Evolutionary conservation across 768 basidiomycete genomes (phyloP).

Genomic region (Holtermannia corniformis): DNA sequence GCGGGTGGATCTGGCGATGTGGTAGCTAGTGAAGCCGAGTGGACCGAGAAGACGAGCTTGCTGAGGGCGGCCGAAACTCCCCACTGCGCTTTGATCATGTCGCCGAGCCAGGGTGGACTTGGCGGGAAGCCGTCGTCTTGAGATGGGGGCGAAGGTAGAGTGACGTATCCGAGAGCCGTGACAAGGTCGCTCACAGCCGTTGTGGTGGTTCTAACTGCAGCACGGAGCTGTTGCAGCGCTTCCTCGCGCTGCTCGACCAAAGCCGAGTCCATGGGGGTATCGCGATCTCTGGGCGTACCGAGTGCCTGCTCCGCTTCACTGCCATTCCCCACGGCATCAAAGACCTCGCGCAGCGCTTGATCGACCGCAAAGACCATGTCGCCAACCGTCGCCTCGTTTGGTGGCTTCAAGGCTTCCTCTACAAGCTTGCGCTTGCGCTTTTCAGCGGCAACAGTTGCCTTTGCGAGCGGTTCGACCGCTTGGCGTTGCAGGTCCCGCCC

Average conservation of each 20-base stretch:
- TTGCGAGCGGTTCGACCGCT: slow-evolving; percentile 13
- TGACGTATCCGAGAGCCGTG: slow-evolving; percentile 25
- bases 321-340: slow-evolving; percentile 29
- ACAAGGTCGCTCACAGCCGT: slow-evolving; percentile 16
- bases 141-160: not conserved
- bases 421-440: slow-evolving; percentile 4
- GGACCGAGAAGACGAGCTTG: slow-evolving; percentile 78
- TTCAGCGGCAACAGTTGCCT: slow-evolving; percentile 17
- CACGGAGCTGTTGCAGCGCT: not conserved
- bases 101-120: slow-evolving; percentile 24
- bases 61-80: slow-evolving; percentile 75
- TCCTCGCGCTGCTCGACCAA: not conserved
- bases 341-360: slow-evolving; percentile 27
- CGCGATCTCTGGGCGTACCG: not conserved
- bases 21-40: slow-evolving; percentile 48
- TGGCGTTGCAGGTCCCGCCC: slow-evolving; percentile 3
- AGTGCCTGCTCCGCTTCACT: slow-evolving; percentile 26
- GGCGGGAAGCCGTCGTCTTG: not conserved
- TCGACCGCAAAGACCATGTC: slow-evolving; percentile 22
- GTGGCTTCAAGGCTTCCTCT: slow-evolving; percentile 1
- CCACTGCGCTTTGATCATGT: slow-evolving; percentile 32
- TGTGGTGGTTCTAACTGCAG: not conserved
- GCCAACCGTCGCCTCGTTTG: slow-evolving; percentile 13
- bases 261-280: not conserved
- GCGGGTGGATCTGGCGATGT: slow-evolving; percentile 29